Percentiles rank a stretch among this genome's conserved stretches.
Conservation (phyloP, 495 filamentous ascomycete genomes). For the Bombardia bombarda region DNA sequence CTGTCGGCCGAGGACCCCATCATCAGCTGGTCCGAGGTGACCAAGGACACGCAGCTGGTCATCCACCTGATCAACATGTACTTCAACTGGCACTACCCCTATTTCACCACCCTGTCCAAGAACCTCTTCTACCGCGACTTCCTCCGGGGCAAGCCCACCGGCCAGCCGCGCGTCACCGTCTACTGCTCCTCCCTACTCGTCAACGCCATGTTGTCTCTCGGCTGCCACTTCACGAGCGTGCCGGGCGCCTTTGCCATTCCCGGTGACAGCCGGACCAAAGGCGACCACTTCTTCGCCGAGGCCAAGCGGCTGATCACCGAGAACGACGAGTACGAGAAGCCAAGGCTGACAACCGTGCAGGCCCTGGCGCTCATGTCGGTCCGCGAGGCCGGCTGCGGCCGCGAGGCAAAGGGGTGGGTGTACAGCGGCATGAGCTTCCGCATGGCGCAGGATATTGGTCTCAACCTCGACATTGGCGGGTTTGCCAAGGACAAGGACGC, state of each 20-base stretch:
- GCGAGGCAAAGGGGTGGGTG: conserved; percentile 94
- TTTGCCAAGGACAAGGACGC: conserved; percentile 47
- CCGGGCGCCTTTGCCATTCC: conserved; percentile 59
- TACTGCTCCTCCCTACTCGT: conserved; percentile 89
- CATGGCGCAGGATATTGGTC: conserved; percentile 92
- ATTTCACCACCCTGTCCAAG: conserved; percentile 90
- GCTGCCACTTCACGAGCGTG: conserved; percentile 88
- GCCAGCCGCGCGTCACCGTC: conserved; percentile 40
- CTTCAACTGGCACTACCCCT: conserved; percentile 97
- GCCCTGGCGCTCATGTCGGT: conserved; percentile 95
- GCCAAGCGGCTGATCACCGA: conserved; percentile 84
- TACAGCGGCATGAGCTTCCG: conserved; percentile 98
- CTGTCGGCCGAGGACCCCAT: conserved; percentile 53
- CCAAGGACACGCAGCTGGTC: conserved; percentile 67
- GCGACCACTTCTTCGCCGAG: conserved; percentile 95
- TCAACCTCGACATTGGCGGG: conserved; percentile 76
- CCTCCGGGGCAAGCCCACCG: conserved; percentile 46
- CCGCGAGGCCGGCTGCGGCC: conserved; percentile 87
- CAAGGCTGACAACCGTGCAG: conserved; percentile 88
- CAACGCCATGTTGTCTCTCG: conserved; percentile 92
- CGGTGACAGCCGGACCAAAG: conserved; percentile 74
- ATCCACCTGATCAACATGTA: conserved; percentile 93
- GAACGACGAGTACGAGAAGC: conserved; percentile 88
- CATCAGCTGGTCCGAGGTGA: conserved; percentile 81
- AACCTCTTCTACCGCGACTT: conserved; percentile 86